These are phyloP conservation scores for Astraeus odoratus DNA, from an alignment of 768 basidiomycete genomes.

Conservation along the genomic window DNA sequence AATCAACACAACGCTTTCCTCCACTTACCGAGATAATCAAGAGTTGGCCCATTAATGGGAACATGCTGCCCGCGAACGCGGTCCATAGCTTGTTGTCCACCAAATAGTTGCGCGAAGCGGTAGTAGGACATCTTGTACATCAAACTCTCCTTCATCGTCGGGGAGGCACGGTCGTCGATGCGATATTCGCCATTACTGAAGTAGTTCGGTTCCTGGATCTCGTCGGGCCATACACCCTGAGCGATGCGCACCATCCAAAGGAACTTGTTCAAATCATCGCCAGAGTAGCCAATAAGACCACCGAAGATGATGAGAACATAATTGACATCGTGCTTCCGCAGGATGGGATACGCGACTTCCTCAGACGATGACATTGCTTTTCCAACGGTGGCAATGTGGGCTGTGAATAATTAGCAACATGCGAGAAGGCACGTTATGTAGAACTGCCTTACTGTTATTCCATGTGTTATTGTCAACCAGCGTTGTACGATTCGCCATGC, in stretches of 20 bases:
- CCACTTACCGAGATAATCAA: constrained; percentile 80
- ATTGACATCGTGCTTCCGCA: constrained; percentile 95
- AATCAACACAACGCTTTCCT: constrained; percentile 1
- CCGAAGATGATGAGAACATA: constrained; percentile 98
- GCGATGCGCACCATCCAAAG: constrained; percentile 96
- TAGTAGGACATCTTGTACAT: constrained; percentile 99
- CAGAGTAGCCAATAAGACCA: constrained; percentile 92
- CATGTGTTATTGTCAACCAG: constrained; percentile 99
- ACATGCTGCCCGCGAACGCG: constrained; percentile 85
- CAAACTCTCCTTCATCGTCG: constrained; percentile 88
- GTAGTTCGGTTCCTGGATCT: constrained; percentile 91
- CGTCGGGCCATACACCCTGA: constrained; percentile 97
- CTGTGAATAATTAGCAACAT: constrained; percentile 30
- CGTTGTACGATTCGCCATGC: constrained; percentile 95
- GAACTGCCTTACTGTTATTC: constrained; percentile 82
- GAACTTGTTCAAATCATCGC: constrained; percentile 99
- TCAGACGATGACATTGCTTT: constrained; percentile 96
- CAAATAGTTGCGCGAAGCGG: constrained; percentile 87
- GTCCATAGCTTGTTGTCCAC: constrained; percentile 65
- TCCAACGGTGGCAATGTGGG: constrained; percentile 97
- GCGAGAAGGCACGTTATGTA: neutral
- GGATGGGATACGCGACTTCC: constrained; percentile 94
- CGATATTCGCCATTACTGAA: constrained; percentile 95
- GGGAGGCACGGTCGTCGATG: constrained; percentile 77
- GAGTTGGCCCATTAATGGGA: constrained; percentile 67